A percentile compares a stretch with the other conserved stretches of the same genome.
Conservation (phyloP, 129 eudicot genomes). For the Arctium lappa region DNA sequence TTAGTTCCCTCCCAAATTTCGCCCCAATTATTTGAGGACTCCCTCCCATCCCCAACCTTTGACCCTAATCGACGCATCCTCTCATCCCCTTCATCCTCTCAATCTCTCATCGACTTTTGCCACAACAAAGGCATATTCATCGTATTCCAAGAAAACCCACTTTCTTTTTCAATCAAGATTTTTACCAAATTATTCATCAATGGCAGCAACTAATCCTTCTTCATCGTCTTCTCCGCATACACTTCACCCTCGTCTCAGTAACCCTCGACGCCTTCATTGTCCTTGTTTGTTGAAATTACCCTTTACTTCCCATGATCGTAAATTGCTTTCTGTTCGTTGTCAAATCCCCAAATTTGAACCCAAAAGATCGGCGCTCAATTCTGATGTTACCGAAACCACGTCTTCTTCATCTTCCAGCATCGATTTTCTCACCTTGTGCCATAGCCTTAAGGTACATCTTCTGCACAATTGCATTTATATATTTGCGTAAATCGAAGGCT, state of each 20-base stretch:
- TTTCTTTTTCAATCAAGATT: constrained; percentile 1
- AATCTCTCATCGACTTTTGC: background rate
- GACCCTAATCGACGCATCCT: too few species aligned
- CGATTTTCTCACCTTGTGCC: constrained; percentile 87
- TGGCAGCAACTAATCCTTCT: constrained; percentile 47
- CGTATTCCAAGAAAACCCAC: constrained; percentile 6
- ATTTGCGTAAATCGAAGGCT: too few species aligned
- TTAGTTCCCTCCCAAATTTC: too few species aligned
- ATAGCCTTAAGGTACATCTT: constrained; percentile 90
- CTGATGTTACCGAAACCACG: constrained; percentile 21
- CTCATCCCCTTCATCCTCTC: too few species aligned
- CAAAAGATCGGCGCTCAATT: constrained; percentile 20
- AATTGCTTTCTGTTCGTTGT: constrained; percentile 42
- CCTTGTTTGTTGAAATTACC: constrained; percentile 37
- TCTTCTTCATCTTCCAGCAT: constrained; percentile 52
- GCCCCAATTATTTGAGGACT: too few species aligned
- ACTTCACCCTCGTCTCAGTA: constrained; percentile 1
- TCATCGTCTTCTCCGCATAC: constrained; percentile 31
- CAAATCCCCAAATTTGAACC: constrained; percentile 46
- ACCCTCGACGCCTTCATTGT: constrained; percentile 30
- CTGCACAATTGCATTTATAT: too few species aligned
- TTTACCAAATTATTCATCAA: constrained; percentile 23
- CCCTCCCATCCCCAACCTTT: too few species aligned
- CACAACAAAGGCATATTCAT: constrained; percentile 27
- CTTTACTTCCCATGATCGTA: constrained; percentile 30